Conservation (phyloP, 768 basidiomycete genomes). For the Naganishia antarctica region DNA sequence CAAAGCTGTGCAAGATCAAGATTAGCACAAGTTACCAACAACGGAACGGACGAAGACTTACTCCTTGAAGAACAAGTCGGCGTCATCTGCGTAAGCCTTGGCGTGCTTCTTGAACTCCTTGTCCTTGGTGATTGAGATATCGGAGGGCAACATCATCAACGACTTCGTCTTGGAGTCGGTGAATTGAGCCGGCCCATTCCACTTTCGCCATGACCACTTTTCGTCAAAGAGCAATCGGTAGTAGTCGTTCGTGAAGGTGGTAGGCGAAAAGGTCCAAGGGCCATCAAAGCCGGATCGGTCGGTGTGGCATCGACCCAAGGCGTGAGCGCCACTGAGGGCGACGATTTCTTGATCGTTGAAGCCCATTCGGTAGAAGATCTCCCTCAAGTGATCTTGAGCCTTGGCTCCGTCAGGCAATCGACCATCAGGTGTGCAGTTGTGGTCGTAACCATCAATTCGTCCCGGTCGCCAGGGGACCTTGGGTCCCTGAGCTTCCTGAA, state of each 20-base stretch:
- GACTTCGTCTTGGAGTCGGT: constrained; percentile 82
- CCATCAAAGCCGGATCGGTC: constrained; percentile 50
- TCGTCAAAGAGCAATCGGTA: constrained; percentile 80
- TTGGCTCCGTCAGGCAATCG: constrained; percentile 64
- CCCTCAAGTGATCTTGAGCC: constrained; percentile 76
- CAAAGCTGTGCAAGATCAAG: constrained; percentile 64
- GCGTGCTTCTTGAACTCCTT: constrained; percentile 86
- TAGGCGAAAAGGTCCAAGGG: constrained; percentile 77
- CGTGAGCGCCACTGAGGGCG: constrained; percentile 87
- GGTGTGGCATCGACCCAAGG: constrained; percentile 90
- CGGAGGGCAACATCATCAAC: constrained; percentile 95
- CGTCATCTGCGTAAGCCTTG: constrained; percentile 77
- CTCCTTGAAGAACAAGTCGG: constrained; percentile 90
- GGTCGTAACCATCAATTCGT: constrained; percentile 75
- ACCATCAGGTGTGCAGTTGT: constrained; percentile 53
- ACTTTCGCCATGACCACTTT: constrained; percentile 83
- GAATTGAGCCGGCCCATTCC: constrained; percentile 69
- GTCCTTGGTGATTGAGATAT: constrained; percentile 82
- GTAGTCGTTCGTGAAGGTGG: constrained; percentile 78
- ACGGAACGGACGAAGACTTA: constrained; percentile 52
- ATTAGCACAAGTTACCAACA: background rate
- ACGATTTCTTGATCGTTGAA: constrained; percentile 98
- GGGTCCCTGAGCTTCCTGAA: constrained; percentile 88
- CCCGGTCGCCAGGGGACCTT: constrained; percentile 91
- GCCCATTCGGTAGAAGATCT: constrained; percentile 89